A percentile compares a stretch with the other conserved stretches of the same genome.
Conservation (phyloP, 2,329 filamentous ascomycete genomes). For the Hymenoscyphus linearis region DNA sequence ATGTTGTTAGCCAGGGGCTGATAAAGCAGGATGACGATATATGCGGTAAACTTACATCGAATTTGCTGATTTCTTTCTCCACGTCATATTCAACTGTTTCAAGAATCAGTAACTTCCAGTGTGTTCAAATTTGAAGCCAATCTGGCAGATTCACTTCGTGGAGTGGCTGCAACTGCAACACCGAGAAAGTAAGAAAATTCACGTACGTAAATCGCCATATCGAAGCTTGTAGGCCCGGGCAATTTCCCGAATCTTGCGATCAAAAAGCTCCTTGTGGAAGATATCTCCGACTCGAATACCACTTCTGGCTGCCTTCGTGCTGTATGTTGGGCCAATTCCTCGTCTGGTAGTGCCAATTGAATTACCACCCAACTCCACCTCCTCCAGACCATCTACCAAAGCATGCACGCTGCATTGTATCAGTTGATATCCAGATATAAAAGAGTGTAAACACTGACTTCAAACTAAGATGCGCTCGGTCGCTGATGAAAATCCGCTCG, state of each 20-base stretch:
- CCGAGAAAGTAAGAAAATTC: slow-evolving; percentile 24
- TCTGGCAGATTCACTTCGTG: not conserved
- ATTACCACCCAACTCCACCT: slow-evolving; percentile 42
- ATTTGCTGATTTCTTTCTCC: slow-evolving; percentile 62
- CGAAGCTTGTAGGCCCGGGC: slow-evolving; percentile 60
- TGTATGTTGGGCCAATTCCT: slow-evolving; percentile 52
- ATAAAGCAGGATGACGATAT: not conserved
- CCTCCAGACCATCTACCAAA: slow-evolving; percentile 64
- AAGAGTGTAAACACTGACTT: slow-evolving; percentile 3
- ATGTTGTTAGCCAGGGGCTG: not conserved
- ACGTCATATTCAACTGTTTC: slow-evolving; percentile 49
- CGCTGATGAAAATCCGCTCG: slow-evolving; percentile 52
- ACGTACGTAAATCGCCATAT: slow-evolving; percentile 60
- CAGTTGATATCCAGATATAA: not conserved
- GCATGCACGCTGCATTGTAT: slow-evolving; percentile 44
- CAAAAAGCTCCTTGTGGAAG: slow-evolving; percentile 61
- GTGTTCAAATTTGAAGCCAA: not conserved
- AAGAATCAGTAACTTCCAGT: not conserved
- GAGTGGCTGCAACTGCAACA: no score
- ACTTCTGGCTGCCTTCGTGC: slow-evolving; percentile 57
- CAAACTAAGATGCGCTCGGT: slow-evolving; percentile 7
- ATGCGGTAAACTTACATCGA: slow-evolving; percentile 36
- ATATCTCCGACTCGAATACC: slow-evolving; percentile 63
- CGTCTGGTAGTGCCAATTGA: slow-evolving; percentile 42
- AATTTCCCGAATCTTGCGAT: slow-evolving; percentile 57